Evolutionary conservation across 495 filamentous ascomycete genomes (phyloP), one percentile per base, ranked within the genome.

Genomic region (Neurospora sp.): DNA sequence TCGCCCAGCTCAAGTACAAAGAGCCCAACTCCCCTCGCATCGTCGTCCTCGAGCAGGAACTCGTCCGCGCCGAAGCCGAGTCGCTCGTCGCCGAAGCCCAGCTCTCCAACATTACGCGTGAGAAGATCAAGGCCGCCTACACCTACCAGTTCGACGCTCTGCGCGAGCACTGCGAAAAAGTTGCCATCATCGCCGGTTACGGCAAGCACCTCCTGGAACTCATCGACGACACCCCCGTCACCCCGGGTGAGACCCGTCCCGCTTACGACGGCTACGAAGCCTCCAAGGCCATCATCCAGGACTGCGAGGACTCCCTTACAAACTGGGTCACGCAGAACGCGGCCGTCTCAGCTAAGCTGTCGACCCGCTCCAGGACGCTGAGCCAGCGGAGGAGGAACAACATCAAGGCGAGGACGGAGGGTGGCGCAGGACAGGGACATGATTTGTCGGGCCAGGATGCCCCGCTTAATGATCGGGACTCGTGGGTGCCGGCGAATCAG

Each of bases 1-100:
- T 99, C 77, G 95, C 96, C 20, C 96, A 99, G 82, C 89, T 99
- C 71, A 99, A 99, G 83, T 99, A 98, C 90, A 98, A 98, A 85
- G 96, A 99, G 81, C 96, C 96, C 40, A 96, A 96, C 85, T 97
- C 94, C 11, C 94, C 96, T 48, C 94, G 93, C 82, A 98, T 99
- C 71, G 94, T 97, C 71, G 94, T 99, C 41, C 91, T 99, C 76
- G 96, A 99, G 84, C 96, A 98, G 83, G 96, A 99, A 83, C 92
- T 99, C 71, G 96, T 99, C 74, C 96, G 96, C 77, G 96, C 96
- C 75, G 96, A 99, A 82, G 96, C 96, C 79, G 96, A 99, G 83
- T 98, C 96, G 20, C 89, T 99, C 23, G 96, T 99, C 48, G 96
- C 96, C 76, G 96, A 99, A 83, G 96, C 96, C 41, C 96, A 99